phyloP scores from a whole-genome alignment of 2,329 filamentous ascomycete genomes.

The Podosphaera aphanis region DNA sequence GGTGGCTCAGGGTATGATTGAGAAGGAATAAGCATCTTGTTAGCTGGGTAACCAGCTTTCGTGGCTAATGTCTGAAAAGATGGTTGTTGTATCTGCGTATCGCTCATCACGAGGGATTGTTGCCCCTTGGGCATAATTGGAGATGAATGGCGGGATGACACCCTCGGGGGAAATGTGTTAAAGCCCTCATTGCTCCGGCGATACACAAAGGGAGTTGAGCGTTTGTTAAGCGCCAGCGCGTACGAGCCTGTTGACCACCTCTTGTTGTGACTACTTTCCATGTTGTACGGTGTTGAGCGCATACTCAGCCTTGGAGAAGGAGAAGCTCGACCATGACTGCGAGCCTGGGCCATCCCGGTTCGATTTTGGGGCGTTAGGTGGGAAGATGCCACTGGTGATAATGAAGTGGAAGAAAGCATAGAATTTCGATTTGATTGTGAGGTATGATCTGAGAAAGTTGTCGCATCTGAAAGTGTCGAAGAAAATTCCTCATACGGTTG shows the following conservation, averaged over 20 bases:
- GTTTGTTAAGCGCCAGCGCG: slow-evolving; percentile 29
- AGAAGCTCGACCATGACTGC: slow-evolving; percentile 46
- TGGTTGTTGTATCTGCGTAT: slow-evolving; percentile 32
- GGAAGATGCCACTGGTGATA: slow-evolving; percentile 52
- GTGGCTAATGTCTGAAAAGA: slow-evolving; percentile 29
- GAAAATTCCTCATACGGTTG: slow-evolving; percentile 50
- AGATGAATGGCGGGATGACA: slow-evolving; percentile 30
- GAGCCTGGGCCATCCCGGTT: slow-evolving; percentile 35
- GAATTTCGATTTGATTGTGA: slow-evolving; percentile 43
- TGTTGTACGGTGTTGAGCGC: slow-evolving; percentile 45
- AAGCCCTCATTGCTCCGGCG: slow-evolving; percentile 36
- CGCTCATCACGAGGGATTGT: slow-evolving; percentile 23
- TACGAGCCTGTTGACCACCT: slow-evolving; percentile 61
- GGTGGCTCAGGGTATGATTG: slow-evolving; percentile 24
- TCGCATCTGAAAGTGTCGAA: slow-evolving; percentile 38
- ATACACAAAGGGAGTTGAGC: slow-evolving; percentile 38
- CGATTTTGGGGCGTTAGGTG: slow-evolving; percentile 37
- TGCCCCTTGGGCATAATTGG: slow-evolving; percentile 21
- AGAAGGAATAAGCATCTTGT: slow-evolving; percentile 34
- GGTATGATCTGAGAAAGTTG: slow-evolving; percentile 46
- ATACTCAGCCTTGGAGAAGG: slow-evolving; percentile 45
- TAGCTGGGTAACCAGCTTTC: slow-evolving; percentile 26
- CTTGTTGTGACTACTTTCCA: slow-evolving; percentile 44
- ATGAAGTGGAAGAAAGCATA: slow-evolving; percentile 44
- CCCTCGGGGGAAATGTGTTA: slow-evolving; percentile 27